Evolutionary conservation across 129 eudicot species (phyloP), one percentile per base, ranked within the genome.

Genomic region (Centaurea solstitialis): DNA sequence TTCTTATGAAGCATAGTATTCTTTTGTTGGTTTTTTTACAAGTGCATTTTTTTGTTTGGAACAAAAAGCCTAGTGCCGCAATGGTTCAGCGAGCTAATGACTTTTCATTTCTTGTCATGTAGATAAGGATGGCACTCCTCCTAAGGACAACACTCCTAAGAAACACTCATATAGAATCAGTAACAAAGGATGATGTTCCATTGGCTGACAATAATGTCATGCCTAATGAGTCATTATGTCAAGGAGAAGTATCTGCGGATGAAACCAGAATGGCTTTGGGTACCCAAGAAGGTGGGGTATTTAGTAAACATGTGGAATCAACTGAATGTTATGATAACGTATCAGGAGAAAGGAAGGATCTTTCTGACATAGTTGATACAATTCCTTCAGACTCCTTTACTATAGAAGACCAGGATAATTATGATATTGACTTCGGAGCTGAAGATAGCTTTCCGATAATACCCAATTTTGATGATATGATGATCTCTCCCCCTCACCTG

Each of bases 81-180:
- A 38, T 13, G 61, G 6, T 76, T 21, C 13, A 1, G 18, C 18
- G 35, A 33, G 79, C 70, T 75, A 75, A 59, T 17, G 9, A 18
- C 11, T 33, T 76, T 33, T 28, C 6, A 11, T 23, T 61, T 13
- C 45, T 33, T 28, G 67, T 61, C n/a, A 70, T 68, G 87, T 9
- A 84, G 87, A 82, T 66, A 61, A 82, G 11, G 75, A 45, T n/a
- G 79, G 38, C 72, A 41, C 10, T 66, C 83, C 10, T 64, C 83
- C 10, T 64, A 57, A 82, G 9, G 76, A 62, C 10, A 74, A 23
- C 73, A 45, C n/a, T n/a, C n/a, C n/a, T n/a, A n/a, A n/a, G n/a
- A n/a, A 74, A 23, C 73, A 45, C 13, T 68, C 81, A 61, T 79
- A 18, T 38, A 53, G 76, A 22, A 33, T 75, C 75, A 70, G 79